Conservation (phyloP, 148 eudicot species). For the Linanthus parryae region DNA sequence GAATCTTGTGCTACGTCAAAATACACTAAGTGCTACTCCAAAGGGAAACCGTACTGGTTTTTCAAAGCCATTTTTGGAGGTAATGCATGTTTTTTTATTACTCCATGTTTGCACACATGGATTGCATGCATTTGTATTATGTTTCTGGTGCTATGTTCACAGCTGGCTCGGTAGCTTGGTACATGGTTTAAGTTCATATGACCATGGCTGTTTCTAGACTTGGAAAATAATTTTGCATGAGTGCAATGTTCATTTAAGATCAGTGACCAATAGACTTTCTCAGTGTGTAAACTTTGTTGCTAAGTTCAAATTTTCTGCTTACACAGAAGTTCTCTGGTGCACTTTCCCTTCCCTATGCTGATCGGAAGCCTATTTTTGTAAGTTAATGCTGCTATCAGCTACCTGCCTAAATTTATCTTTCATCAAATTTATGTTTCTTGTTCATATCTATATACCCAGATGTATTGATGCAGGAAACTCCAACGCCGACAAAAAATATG, state of each 20-base stretch:
- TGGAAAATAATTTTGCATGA: too few species aligned
- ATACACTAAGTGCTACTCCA: slow-evolving; percentile 58
- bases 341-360: slow-evolving; percentile 46
- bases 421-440: slow-evolving; percentile 4
- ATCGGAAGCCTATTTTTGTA: slow-evolving; percentile 66
- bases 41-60: slow-evolving; percentile 53
- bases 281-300: not conserved
- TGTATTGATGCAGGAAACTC: slow-evolving; percentile 60
- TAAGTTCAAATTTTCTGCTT: slow-evolving; percentile 10
- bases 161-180: too few species aligned
- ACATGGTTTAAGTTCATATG: too few species aligned
- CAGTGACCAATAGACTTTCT: too few species aligned
- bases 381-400: too few species aligned
- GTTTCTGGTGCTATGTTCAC: slow-evolving; percentile 2
- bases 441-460: not conserved
- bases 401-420: too few species aligned
- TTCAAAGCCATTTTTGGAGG: slow-evolving; percentile 62
- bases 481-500: slow-evolving; percentile 64
- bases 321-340: slow-evolving; percentile 63
- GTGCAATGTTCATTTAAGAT: too few species aligned
- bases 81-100: slow-evolving; percentile 41
- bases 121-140: not conserved
- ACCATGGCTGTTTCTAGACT: too few species aligned
- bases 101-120: too few species aligned
- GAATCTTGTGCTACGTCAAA: slow-evolving; percentile 86